Evolutionary conservation across 257 asterid genomes (phyloP).

Genomic region (Linaria vulgaris): DNA sequence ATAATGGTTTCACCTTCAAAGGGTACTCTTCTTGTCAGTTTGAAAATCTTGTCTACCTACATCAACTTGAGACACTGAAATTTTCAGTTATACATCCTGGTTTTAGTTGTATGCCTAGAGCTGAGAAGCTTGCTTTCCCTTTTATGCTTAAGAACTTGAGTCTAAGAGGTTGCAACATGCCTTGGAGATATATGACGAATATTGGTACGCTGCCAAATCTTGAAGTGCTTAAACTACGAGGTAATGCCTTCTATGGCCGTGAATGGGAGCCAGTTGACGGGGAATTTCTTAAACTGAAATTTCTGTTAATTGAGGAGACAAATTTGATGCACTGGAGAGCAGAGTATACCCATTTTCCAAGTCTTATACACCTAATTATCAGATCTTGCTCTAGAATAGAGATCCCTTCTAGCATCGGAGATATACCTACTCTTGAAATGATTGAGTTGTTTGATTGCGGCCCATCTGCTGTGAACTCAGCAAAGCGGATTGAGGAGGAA

Average conservation of each 20-base stretch:
- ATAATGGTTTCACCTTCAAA: not conserved
- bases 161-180: not conserved
- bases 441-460: not conserved
- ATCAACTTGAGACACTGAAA: conserved; percentile 18
- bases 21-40: not conserved
- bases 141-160: not conserved
- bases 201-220: not conserved
- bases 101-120: not conserved
- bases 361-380: not conserved
- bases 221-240: conserved; percentile 5
- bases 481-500: not conserved
- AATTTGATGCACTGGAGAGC: not conserved
- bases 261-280: conserved; percentile 3
- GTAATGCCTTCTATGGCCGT: not conserved
- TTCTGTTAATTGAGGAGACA: not conserved
- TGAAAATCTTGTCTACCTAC: conserved; percentile 11
- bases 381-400: not conserved
- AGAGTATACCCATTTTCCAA: not conserved
- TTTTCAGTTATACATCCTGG: not conserved
- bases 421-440: not conserved
- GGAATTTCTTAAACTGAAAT: not conserved
- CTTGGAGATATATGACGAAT: conserved; percentile 1
- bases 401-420: not conserved
- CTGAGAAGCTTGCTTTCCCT: not conserved
- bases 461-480: not conserved